Percentiles rank a stretch among this genome's conserved stretches.
phyloP scores from a whole-genome alignment of 1,139 yeast genomes.

The Scheffersomyces segobiensis region DNA sequence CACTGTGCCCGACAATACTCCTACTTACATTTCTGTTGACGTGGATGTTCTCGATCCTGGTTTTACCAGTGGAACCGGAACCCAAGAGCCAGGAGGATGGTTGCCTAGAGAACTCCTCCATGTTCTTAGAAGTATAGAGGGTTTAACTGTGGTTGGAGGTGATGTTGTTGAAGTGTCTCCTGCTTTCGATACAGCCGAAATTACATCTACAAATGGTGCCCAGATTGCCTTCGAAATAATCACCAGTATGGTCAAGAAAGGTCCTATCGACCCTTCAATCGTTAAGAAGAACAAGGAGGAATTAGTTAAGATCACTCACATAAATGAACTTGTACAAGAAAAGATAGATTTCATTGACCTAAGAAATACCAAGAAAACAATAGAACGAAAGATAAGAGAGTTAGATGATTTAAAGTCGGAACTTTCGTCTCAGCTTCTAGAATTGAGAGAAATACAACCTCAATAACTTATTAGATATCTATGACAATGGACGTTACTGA shows the following conservation, averaged over 20 bases:
- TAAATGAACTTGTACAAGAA: neutral
- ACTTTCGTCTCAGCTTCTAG: conserved; percentile 14
- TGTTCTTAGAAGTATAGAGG: conserved; percentile 58
- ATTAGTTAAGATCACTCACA: conserved; percentile 1
- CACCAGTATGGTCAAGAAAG: conserved; percentile 72
- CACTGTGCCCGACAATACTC: conserved; percentile 54
- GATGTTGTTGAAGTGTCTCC: conserved; percentile 81
- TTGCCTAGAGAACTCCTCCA: conserved; percentile 72
- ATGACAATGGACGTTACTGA: neutral
- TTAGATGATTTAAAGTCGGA: conserved; percentile 14
- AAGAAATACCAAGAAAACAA: conserved; percentile 3
- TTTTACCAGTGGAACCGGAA: conserved; percentile 80
- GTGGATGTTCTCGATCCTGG: conserved; percentile 83
- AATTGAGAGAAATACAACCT: conserved; percentile 6
- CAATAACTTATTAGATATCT: neutral
- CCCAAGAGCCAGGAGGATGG: conserved; percentile 83
- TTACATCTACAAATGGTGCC: conserved; percentile 75
- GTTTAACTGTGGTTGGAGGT: conserved; percentile 68
- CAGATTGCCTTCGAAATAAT: conserved; percentile 70
- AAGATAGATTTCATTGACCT: conserved; percentile 4
- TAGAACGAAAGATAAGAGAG: conserved; percentile 15
- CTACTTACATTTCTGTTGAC: conserved; percentile 73
- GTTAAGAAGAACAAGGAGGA: conserved; percentile 1
- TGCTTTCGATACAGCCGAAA: conserved; percentile 68
- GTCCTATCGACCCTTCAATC: conserved; percentile 21